Evolutionary conservation across 2,329 filamentous ascomycete genomes (phyloP), one percentile per base, ranked within the genome.

Genomic region (Cercospora sp.): DNA sequence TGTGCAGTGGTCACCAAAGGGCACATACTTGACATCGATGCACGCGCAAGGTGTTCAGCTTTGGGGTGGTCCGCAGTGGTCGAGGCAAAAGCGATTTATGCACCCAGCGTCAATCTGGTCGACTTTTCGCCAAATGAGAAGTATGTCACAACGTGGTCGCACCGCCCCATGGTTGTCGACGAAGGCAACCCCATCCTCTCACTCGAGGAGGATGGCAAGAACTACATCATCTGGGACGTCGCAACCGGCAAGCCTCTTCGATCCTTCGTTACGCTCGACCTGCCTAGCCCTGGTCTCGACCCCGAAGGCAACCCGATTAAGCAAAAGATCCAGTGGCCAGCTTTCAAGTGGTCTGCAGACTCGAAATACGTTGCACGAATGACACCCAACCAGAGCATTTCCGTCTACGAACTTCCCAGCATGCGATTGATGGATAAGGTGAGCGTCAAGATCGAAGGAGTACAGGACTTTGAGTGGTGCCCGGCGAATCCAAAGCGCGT

Each of bases 341-440:
- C 94, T 2, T 99, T 99, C 89, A 99, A 99, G 85, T 99, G 95
- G 95, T 98, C 95, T 32, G 86, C 95, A 3, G 95, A 99, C 78
- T 93, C 97, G 82, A 95, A 96, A 81, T 99, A 97, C 80, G 94
- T 98, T 70, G 95, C 95, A 24, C 90, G 95, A 71, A 89, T 98
- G 84, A 93, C 89, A 70, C 93, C 93, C 72, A 91, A 91, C 73
- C 88, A 93, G 74, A 93, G 92, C 65, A 97, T 99, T 77, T 95
- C 92, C 63, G 88, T 97, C 76, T 97, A 97, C 80, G 93, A 97
- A 80, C 84, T 93, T 13, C 93, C 93, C 51, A 87, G 90, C 77
- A 97, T 97, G 93, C 91, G 91, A 78, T 86, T 97, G 58, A 86
- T 97, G 70, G 92, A 94, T 81, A 97, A 95, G 86, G 91, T 91